phyloP scores from a whole-genome alignment of 768 basidiomycete species.

The Pleurotus pulmonarius region DNA sequence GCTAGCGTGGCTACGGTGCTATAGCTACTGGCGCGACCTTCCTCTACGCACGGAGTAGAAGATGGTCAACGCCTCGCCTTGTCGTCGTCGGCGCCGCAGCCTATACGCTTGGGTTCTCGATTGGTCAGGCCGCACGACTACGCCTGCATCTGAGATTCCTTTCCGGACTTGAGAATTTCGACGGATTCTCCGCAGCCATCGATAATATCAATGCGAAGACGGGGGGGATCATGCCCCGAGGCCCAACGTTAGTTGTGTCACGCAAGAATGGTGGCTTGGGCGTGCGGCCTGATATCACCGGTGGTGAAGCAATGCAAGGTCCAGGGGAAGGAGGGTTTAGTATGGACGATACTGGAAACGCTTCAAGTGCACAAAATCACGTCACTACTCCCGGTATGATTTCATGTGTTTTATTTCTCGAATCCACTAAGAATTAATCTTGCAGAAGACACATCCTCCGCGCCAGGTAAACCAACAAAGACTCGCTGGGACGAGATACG shows the following conservation, averaged over 20 bases:
- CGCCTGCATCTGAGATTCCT: slow-evolving; percentile 32
- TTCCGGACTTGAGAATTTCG: slow-evolving; percentile 34
- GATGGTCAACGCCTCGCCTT: slow-evolving; percentile 15
- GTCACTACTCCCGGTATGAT: slow-evolving; percentile 6
- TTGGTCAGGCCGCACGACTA: slow-evolving; percentile 25
- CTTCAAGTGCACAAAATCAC: slow-evolving; percentile 8
- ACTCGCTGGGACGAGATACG: slow-evolving; percentile 68
- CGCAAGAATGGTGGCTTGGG: not conserved
- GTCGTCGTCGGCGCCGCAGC: slow-evolving; percentile 16
- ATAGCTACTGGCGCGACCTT: not conserved
- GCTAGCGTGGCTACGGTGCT: slow-evolving; percentile 1
- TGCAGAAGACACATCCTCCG: slow-evolving; percentile 10
- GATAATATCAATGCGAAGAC: slow-evolving; percentile 43
- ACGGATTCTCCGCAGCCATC: slow-evolving; percentile 35
- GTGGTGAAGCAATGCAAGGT: not conserved
- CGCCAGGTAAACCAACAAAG: not conserved
- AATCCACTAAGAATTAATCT: not conserved
- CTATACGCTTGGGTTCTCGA: slow-evolving; percentile 24
- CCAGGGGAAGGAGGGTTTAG: not conserved
- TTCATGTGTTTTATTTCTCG: not conserved
- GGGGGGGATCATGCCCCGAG: slow-evolving; percentile 21
- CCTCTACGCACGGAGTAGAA: not conserved
- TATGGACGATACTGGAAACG: not conserved
- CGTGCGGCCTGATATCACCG: slow-evolving; percentile 1
- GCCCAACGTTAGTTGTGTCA: slow-evolving; percentile 22